Base-by-base conservation (phyloP, 2,329 filamentous ascomycete genomes). In the Microthyrium microscopicum region DNA sequence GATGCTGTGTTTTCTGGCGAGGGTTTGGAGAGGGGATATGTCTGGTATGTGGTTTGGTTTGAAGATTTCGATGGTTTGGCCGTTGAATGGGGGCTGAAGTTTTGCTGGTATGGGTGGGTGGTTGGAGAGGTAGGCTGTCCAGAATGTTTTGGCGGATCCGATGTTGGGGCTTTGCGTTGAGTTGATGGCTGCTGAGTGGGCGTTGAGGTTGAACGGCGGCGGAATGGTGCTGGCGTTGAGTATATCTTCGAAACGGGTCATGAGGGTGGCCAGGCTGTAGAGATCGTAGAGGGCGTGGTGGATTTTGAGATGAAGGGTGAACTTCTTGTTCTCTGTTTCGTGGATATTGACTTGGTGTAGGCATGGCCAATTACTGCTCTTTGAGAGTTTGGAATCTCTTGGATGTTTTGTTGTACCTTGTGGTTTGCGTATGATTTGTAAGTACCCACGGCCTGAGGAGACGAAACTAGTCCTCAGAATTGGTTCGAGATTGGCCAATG, bases 281-380 rank as follows among this genome's bases (percentile, higher is more conserved):
- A 76, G 84, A 50, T 94, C 87, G 47, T 94, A 95, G 0, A 94
- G 61, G 0, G 80, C 79, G 50, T 95, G 85, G 41, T 93, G 84
- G 4, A 94, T 75, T 18, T 61, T 58, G 2, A 66, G 55, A 29
- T 55, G 42, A 28, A 63, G 36, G 5, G 43, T 39, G 42, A 55
- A 59, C 12, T 51, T 50, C 17, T 35, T 36, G 3, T 40, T n/a
- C 1, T 40, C 46, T 29, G 48, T 42, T 16, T 45, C 1, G 52
- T 51, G 9, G 9, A 9, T 9, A 25, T 25, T 13, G n/a, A n/a
- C n/a, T n/a, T n/a, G n/a, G n/a, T n/a, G n/a, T n/a, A n/a, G n/a
- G n/a, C n/a, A n/a, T n/a, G n/a, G n/a, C n/a, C n/a, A n/a, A n/a
- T n/a, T n/a, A n/a, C n/a, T n/a, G n/a, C n/a, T n/a, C n/a, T n/a